Evolutionary conservation across 2,329 filamentous ascomycete species (phyloP), one percentile per base, ranked within the genome.

Genomic region (Xylaria digitata): DNA sequence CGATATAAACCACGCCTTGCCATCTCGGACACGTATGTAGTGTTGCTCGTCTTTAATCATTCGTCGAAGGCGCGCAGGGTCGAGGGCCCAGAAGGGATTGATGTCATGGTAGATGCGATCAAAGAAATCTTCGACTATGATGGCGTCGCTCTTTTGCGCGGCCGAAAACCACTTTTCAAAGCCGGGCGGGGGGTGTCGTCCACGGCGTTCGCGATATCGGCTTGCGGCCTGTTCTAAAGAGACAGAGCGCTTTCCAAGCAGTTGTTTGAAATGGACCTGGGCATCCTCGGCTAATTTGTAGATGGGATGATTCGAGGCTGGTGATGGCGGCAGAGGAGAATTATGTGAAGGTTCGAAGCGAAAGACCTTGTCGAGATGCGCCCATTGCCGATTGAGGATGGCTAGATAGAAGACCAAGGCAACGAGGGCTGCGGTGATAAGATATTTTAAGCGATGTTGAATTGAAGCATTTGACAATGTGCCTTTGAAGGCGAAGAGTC

Each of bases 51-150:
- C 71, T 26, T 77, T 77, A 46, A 83, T 80, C 46, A 80, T 78
- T n/a, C 73, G 71, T 30, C 76, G 74, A 19, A 81, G 75, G 55
- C 80, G 76, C 45, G 78, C 75, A 8, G 81, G 77, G 30, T 85
- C 82, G 34, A 87, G 74, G 1, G 80, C 86, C 87, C 87, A 90
- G 72, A 87, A 89, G 0, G 87, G 87, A 50, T 83, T 79, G 61
- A 90, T 74, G 73, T 90, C 88, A 68, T 89, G 84, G 78, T 88
- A 87, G 54, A 90, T 86, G 64, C 87, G 86, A 73, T 89, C 85
- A 76, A 88, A 90, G 72, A 87, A 90, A 57, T 88, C 85, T 71
- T 90, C 88, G 17, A 90, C 81, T 3, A 89, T 80, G 59, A 89
- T 75, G 5, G 85, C 83, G 40, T 85, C 77, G 26, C 78, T 79